Base-by-base conservation (phyloP, 2,329 filamentous ascomycete genomes). In the Clonostachys solani region DNA sequence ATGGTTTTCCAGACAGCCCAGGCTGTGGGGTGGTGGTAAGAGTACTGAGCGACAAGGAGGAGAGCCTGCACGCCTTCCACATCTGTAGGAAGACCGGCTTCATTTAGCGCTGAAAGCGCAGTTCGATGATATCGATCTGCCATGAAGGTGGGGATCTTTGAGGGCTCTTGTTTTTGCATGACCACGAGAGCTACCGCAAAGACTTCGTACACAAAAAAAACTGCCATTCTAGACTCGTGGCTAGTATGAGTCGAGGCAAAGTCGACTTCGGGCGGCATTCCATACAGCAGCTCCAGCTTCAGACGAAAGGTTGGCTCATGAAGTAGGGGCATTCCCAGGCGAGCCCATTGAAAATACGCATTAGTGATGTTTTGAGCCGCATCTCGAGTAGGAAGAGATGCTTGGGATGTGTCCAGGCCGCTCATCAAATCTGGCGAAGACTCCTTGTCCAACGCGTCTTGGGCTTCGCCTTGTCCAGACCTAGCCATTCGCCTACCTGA, bases 291-390 rank as follows among this genome's bases (percentile, higher is more conserved):
- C 17, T 33, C 15, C 15, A 44, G 18, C 13, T 33, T 23, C 8
- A 7, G 12, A 15, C 34, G 17, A 17, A 44, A 35, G 16, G 17
- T 44, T 7, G 6, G 16, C 23, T 44, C 42, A 34, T 44, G 42
- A n/a, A 44, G 42, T n/a, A 44, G 34, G n/a, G 42, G 42, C 42
- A 44, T 44, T 18, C 42, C 29, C 3, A 44, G 42, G 23, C 34
- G 29, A 15, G 42, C 42, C 15, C 29, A 44, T 33, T 44, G 42
- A n/a, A 44, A 44, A 17, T 44, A 44, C 9, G 42, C 42, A 7
- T 44, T 33, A 12, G 34, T 23, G 15, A 44, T 18, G 13, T 33
- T n/a, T 12, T 33, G 17, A 15, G 42, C 23, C 9, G 17, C 23
- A 29, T 44, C 42, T 13, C 15, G 42, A 34, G 12, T 16, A 8